phyloP scores from a whole-genome alignment of 805 yeast species.

The Saccharomycopsis sp. region DNA sequence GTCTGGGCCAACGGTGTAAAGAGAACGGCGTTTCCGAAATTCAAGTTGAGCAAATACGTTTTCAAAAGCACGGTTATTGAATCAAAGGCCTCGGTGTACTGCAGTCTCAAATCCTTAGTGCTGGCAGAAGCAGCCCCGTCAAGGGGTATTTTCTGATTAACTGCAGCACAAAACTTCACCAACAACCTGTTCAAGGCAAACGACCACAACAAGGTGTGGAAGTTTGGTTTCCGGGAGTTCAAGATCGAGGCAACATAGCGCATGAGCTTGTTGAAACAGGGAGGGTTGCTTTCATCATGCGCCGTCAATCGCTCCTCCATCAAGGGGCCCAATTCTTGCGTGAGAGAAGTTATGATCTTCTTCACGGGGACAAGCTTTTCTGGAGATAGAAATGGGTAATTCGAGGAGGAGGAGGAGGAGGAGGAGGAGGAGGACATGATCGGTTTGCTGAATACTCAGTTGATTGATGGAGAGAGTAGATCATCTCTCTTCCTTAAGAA shows the following conservation, averaged over 20 bases:
- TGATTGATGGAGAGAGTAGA: too few species aligned
- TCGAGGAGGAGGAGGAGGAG: too few species aligned
- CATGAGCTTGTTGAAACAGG: too few species aligned
- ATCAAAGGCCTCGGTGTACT: not conserved
- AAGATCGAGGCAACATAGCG: too few species aligned
- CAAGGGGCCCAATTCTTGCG: slow-evolving; percentile 6
- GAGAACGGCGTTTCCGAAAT: not conserved
- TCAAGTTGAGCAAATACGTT: slow-evolving; percentile 3
- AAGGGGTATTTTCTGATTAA: not conserved
- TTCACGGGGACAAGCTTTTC: slow-evolving; percentile 5
- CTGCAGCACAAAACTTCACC: slow-evolving; percentile 1
- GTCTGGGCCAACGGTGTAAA: not conserved
- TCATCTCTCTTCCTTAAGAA: too few species aligned
- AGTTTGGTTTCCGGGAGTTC: slow-evolving; percentile 1
- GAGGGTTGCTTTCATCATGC: too few species aligned
- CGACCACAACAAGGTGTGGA: slow-evolving; percentile 13
- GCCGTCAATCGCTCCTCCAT: too few species aligned
- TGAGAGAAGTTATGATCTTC: slow-evolving; percentile 5
- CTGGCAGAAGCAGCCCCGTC: not conserved
- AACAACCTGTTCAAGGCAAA: slow-evolving; percentile 11
- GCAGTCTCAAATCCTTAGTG: not conserved
- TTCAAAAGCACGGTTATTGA: slow-evolving; percentile 1
- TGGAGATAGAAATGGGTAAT: slow-evolving; percentile 2
- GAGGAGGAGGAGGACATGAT: too few species aligned
- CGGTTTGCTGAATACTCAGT: too few species aligned